Percentiles rank a stretch among this genome's conserved stretches.
phyloP scores from a whole-genome alignment of 1,139 yeast genomes.

The Sugiyamaella grinbergsii region DNA sequence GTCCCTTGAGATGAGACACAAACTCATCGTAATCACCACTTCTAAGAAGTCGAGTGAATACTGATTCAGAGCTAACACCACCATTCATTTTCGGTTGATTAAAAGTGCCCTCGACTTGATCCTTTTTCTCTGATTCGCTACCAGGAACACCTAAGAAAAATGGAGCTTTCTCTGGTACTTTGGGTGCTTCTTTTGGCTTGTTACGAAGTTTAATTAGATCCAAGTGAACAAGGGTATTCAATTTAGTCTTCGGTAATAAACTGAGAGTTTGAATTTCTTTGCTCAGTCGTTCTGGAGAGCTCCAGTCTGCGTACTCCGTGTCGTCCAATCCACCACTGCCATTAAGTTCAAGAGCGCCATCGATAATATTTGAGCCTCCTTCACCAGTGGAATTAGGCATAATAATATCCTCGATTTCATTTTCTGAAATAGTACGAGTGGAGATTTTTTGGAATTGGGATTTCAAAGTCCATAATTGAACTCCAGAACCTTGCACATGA shows the following conservation, averaged over 20 bases:
- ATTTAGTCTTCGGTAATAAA: conserved; percentile 72
- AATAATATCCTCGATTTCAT: conserved; percentile 51
- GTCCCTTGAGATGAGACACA: conserved; percentile 55
- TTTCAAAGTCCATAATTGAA: conserved; percentile 88
- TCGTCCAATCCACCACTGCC: conserved; percentile 35
- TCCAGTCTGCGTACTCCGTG: conserved; percentile 46
- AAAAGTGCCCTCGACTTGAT: conserved; percentile 20
- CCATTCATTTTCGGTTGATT: conserved; percentile 49
- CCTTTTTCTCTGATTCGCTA: conserved; percentile 45
- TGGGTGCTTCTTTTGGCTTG: conserved; percentile 86
- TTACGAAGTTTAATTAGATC: conserved; percentile 84
- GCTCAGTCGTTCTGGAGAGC: conserved; percentile 67
- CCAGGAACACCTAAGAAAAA: conserved; percentile 64
- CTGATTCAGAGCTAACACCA: conserved; percentile 59
- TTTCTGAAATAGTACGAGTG: conserved; percentile 73
- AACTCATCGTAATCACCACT: conserved; percentile 54
- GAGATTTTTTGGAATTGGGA: conserved; percentile 79
- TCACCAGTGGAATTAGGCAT: conserved; percentile 84
- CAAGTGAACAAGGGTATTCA: conserved; percentile 74
- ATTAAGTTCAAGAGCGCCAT: conserved; percentile 64
- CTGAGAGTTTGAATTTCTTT: conserved; percentile 70
- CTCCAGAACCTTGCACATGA: conserved; percentile 88
- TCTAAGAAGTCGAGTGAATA: conserved; percentile 68
- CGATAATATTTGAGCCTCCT: conserved; percentile 73
- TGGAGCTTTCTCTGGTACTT: conserved; percentile 83